Base-by-base conservation (phyloP, 2,329 filamentous ascomycete species). In the Calonectria montana region DNA sequence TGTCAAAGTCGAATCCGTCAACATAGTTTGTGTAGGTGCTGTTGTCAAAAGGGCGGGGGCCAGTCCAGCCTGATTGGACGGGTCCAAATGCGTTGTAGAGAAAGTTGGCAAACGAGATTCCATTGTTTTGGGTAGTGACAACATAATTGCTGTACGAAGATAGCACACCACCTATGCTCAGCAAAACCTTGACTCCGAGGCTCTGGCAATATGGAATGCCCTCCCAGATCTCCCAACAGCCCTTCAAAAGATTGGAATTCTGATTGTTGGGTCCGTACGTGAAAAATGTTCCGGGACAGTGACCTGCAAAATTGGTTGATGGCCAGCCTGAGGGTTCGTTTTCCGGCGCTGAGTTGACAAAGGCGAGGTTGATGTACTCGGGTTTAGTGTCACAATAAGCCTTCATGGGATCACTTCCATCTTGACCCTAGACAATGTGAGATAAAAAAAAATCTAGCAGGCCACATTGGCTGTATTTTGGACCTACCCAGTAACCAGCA, bases 1-100 rank as follows among this genome's bases (percentile, higher is more conserved):
- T 79, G 63, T 86, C 84, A 73, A 87, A 82, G 71, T 86, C 84
- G 69, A 85, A 87, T 41, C 85, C 85, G 69, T 87, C 84, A 53
- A 65, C 18, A 27, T 62, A 73, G 77, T 47, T 47, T 10, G 43
- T 72, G 5, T 27, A 63, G 53, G 78, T 78, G 76, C 66, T 62
- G 55, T 72, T 78, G 62, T 85, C 85, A 48, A 87, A 85, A 7
- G 84, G 85, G 57, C 84, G 82, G 53, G 85, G 82, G 2, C 82
- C 79, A 3, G 70, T 70, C 77, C 79, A 84, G 18, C 29, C 43
- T 2, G 75, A 9, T n/a, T 82, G 50, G 47, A 81, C 81, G 8
- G 84, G 84, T 29, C 84, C 84, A 65, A 84, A 86, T n/a, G 82
- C 81, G 13, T 77, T 76, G 75, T 83, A 83, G 48, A 86, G 75